phyloP scores from a whole-genome alignment of 345 rosid species.

The Arabis alpina region DNA sequence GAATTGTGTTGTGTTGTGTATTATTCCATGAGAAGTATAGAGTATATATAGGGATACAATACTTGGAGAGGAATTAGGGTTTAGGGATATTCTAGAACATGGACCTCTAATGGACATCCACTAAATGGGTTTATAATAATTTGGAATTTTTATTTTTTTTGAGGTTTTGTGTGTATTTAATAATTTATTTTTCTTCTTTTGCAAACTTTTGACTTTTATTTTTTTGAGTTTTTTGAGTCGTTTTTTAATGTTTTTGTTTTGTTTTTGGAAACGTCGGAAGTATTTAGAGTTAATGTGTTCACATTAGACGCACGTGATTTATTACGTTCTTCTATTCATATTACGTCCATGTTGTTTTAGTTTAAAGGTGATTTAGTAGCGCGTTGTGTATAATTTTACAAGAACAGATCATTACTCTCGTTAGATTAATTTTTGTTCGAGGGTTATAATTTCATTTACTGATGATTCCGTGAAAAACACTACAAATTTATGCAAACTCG shows the following conservation, averaged over 20 bases:
- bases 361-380: neutral
- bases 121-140: too few relatives aligned
- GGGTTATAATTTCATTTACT: neutral
- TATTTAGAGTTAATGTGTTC: conserved; percentile 30
- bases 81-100: too few relatives aligned
- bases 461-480: conserved; percentile 9
- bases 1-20: too few relatives aligned
- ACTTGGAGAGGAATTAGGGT: too few relatives aligned
- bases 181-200: neutral
- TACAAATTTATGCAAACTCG: conserved; percentile 9
- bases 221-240: neutral
- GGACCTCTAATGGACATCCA: too few relatives aligned
- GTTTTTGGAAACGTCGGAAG: conserved; percentile 29
- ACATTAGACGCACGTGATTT: conserved; percentile 33
- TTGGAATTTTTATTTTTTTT: neutral
- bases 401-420: conserved; percentile 14
- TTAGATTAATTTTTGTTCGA: neutral
- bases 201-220: conserved; percentile 31
- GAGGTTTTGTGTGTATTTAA: neutral
- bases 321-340: conserved; percentile 1
- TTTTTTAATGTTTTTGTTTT: conserved; percentile 18
- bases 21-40: too few relatives aligned
- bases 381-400: conserved; percentile 9
- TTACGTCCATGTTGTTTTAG: neutral
- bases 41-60: too few relatives aligned